phyloP scores from a whole-genome alignment of 306 rosid genomes.

The Cucumis melo region DNA sequence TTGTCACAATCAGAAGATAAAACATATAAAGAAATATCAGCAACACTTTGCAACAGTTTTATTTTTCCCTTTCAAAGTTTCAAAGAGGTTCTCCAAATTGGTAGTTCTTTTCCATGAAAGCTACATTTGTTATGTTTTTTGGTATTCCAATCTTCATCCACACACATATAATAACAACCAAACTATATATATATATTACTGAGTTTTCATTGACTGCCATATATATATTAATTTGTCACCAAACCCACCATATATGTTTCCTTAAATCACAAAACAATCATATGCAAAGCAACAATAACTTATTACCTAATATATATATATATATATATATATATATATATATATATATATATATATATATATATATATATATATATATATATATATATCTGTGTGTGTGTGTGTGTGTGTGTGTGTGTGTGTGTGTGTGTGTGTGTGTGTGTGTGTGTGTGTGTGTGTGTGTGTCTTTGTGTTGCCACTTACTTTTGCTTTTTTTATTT shows the following conservation, averaged over 20 bases:
- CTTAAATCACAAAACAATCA: conserved; percentile 32
- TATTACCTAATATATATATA: conserved; percentile 31
- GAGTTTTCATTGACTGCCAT: background rate
- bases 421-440: no score
- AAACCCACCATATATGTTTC: conserved; percentile 19
- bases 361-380: no score
- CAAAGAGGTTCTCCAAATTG: background rate
- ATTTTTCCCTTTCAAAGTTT: background rate
- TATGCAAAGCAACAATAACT: conserved; percentile 50
- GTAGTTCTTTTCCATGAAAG: background rate
- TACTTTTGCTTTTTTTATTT: conserved; percentile 25
- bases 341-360: no score
- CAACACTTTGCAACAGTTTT: background rate
- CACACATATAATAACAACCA: background rate
- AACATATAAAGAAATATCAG: background rate
- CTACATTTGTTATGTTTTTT: background rate
- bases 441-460: no score
- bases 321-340: no score
- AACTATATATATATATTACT: background rate
- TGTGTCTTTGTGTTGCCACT: conserved; percentile 4
- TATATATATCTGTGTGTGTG: no score
- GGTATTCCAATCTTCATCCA: background rate
- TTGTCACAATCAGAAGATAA: background rate
- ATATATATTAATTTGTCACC: background rate
- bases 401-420: no score